A percentile compares a stretch with the other conserved stretches of the same genome.
Evolutionary conservation across 192 early-diverging fungal genomes (phyloP).

Genomic region (Podila verticillata): DNA sequence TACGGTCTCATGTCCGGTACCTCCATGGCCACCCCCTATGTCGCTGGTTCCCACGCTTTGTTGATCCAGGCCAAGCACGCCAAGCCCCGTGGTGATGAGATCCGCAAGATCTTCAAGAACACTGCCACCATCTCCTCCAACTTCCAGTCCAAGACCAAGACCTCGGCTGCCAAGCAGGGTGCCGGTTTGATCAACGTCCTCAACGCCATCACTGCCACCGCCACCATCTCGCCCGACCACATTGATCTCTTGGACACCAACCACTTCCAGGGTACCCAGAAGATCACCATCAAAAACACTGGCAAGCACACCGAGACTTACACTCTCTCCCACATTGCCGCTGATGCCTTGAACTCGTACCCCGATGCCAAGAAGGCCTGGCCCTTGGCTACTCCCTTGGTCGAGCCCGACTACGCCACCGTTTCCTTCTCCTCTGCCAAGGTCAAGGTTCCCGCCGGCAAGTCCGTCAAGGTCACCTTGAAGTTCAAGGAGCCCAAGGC

Average conservation of each 20-base stretch:
- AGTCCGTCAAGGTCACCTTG: slow-evolving; percentile 23
- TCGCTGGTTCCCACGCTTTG: slow-evolving; percentile 49
- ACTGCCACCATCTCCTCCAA: slow-evolving; percentile 25
- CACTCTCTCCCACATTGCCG: slow-evolving; percentile 29
- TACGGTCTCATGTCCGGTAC: slow-evolving; percentile 51
- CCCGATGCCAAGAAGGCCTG: background rate
- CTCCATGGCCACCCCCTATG: slow-evolving; percentile 57
- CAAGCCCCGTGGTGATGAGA: slow-evolving; percentile 27
- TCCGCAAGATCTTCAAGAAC: slow-evolving; percentile 39
- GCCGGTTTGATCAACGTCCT: slow-evolving; percentile 47
- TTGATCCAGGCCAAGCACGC: slow-evolving; percentile 36
- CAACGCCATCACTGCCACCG: slow-evolving; percentile 24
- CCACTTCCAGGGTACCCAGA: slow-evolving; percentile 32
- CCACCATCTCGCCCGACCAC: slow-evolving; percentile 31
- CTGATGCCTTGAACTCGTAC: slow-evolving; percentile 40
- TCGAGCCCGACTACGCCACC: slow-evolving; percentile 19
- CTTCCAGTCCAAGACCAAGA: slow-evolving; percentile 13
- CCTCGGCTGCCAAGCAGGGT: slow-evolving; percentile 49
- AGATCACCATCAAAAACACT: slow-evolving; percentile 53
- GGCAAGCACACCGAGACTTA: slow-evolving; percentile 48
- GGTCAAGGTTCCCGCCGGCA: slow-evolving; percentile 18
- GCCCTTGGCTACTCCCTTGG: slow-evolving; percentile 1
- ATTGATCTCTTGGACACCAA: slow-evolving; percentile 31
- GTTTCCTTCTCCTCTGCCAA: slow-evolving; percentile 10
- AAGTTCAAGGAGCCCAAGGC: slow-evolving; percentile 21